Conservation (phyloP, 2,329 filamentous ascomycete species). For the Xylaria sp. region DNA sequence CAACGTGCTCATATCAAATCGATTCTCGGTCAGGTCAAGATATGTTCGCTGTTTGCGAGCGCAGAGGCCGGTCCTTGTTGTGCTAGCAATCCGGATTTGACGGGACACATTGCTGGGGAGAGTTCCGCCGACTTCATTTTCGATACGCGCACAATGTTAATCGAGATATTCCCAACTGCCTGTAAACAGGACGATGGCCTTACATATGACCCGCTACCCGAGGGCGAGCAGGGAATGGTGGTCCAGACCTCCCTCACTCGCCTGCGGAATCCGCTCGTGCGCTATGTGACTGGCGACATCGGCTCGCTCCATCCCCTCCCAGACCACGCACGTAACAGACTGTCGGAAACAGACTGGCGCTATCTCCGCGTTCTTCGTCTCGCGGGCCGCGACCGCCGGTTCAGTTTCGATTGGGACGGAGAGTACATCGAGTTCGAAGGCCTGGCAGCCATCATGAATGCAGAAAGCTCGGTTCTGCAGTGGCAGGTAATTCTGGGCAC, state of each 20-base stretch:
- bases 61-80: constrained; percentile 51
- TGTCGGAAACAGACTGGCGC: constrained; percentile 33
- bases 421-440: constrained; percentile 46
- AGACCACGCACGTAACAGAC: constrained; percentile 31
- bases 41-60: constrained; percentile 50
- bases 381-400: constrained; percentile 48
- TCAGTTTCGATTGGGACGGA: constrained; percentile 51
- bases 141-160: constrained; percentile 44
- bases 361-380: constrained; percentile 46
- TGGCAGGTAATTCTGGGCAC: constrained; percentile 50
- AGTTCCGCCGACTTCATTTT: constrained; percentile 45
- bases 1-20: constrained; percentile 43
- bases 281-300: constrained; percentile 51
- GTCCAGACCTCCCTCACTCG: constrained; percentile 50
- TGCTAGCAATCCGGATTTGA: constrained; percentile 41
- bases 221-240: constrained; percentile 46
- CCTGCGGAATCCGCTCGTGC: constrained; percentile 50
- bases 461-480: constrained; percentile 44
- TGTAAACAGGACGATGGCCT: constrained; percentile 7
- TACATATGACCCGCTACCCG: constrained; percentile 27
- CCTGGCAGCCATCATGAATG: constrained; percentile 34
- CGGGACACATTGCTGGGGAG: constrained; percentile 10
- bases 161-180: constrained; percentile 46
- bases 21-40: constrained; percentile 42
- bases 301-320: constrained; percentile 48